Base-by-base conservation (phyloP, 345 rosid genomes). In the Ricinus communis region DNA sequence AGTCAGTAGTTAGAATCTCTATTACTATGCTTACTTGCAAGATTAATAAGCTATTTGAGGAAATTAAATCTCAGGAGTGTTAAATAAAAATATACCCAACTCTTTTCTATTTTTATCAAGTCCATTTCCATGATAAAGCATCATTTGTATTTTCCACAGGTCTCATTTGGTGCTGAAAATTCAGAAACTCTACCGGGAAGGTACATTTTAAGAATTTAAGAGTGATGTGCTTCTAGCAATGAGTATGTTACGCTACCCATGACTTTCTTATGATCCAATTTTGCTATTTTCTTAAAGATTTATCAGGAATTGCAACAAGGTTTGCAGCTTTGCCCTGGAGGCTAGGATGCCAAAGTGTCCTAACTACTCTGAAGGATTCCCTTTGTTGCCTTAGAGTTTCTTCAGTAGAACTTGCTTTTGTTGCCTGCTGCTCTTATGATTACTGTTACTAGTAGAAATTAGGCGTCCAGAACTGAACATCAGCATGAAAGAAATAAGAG, bases 251-350 rank as follows among this genome's bases (percentile, higher is more conserved):
- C 6, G 38, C 38, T 33, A 33, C 38, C 2, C 2, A 33, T 43
- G 47, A 43, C 1, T 4, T 33, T 40, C 27, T 28, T 41, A 52
- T 9, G 49, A 69, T 57, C 13, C 74, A 58, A 41, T 62, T 33
- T 56, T 9, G 22, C 15, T 41, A 16, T 63, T 62, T 65, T 78
- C 22, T 67, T 59, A 60, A 79, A 95, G 99, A 70, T 95, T 91
- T 73, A 90, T 90, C 73, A 84, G 80, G 72, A 93, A 92, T 90
- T 64, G 97, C 99, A 16, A 95, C 97, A 30, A 95, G 92, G 88
- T 95, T 83, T 89, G 97, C 99, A 14, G 99, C 97, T 58, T 78
- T 95, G 76, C 97, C 99, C 13, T 95, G 93, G 97, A 87, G 97
- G 83, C 71, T 95, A 60, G 97, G 99, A 70, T 96, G 97, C 77